phyloP scores from a whole-genome alignment of 495 filamentous ascomycete species.

The Tuber calosporum region DNA sequence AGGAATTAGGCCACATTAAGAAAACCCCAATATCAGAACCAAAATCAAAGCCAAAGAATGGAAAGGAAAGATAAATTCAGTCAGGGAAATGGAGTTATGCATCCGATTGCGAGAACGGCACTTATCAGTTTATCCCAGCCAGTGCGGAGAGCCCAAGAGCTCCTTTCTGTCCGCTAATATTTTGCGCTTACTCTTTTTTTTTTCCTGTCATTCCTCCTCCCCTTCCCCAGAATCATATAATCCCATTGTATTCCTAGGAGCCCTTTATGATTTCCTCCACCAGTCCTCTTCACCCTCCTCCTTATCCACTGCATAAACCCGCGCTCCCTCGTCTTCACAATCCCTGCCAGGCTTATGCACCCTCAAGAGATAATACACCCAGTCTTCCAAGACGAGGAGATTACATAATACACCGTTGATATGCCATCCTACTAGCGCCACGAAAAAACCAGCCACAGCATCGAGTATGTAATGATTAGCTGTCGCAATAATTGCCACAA shows the following conservation, averaged over 20 bases:
- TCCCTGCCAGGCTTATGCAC: slow-evolving; percentile 50
- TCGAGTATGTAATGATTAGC: slow-evolving; percentile 63
- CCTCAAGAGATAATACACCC: slow-evolving; percentile 51
- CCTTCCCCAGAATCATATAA: neutral
- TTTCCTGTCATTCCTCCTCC: neutral
- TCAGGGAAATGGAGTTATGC: neutral
- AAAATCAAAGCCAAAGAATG: neutral
- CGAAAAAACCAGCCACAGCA: slow-evolving; percentile 50
- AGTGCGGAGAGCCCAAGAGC: neutral
- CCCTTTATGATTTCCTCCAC: slow-evolving; percentile 34
- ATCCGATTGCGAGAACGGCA: neutral
- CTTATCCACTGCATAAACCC: slow-evolving; percentile 14
- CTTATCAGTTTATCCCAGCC: neutral
- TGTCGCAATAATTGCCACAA: slow-evolving; percentile 58
- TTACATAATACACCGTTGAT: slow-evolving; percentile 52
- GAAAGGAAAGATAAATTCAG: neutral
- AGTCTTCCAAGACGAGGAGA: slow-evolving; percentile 54
- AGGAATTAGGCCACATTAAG: neutral
- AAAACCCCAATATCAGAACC: neutral
- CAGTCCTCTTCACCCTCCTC: slow-evolving; percentile 27
- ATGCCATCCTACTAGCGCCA: slow-evolving; percentile 48
- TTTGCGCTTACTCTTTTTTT: neutral
- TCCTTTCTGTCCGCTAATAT: neutral
- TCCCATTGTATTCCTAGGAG: slow-evolving; percentile 10
- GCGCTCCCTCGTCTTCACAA: slow-evolving; percentile 28